Percentiles rank a stretch among this genome's conserved stretches.
phyloP scores from a whole-genome alignment of 192 early-diverging fungal genomes.

The Neocallimastix lanati region DNA sequence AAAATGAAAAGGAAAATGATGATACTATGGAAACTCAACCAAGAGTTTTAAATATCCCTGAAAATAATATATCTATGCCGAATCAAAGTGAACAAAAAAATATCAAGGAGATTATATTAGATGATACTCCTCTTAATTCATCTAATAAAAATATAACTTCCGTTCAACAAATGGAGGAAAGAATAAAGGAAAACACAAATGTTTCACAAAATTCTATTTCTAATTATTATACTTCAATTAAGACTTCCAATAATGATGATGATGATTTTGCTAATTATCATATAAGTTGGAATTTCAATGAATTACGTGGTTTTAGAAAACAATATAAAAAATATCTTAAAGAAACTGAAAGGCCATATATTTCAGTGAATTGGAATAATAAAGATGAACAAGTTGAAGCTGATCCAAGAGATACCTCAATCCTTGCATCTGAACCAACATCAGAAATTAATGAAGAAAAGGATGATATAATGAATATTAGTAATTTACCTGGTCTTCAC shows the following conservation, averaged over 20 bases:
- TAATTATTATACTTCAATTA: no score
- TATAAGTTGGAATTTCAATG: neutral
- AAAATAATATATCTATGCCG: no score
- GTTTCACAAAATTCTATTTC: no score
- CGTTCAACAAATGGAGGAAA: no score
- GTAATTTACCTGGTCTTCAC: neutral
- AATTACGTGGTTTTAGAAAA: neutral
- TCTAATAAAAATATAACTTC: no score
- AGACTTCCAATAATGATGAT: neutral
- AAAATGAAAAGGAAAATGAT: no score
- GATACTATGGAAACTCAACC: neutral
- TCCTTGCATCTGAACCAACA: neutral
- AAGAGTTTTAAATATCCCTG: neutral
- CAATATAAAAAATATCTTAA: neutral
- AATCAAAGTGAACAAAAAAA: neutral
- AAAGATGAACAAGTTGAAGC: no score
- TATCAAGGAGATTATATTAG: neutral
- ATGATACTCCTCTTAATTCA: no score
- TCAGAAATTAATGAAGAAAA: neutral
- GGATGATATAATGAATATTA: neutral
- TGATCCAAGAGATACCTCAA: neutral
- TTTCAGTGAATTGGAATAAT: neutral
- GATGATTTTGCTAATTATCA: neutral
- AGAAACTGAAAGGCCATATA: neutral
- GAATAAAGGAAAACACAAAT: no score